These are phyloP conservation scores for Onygenales sp. DNA, from an alignment of 2,329 filamentous ascomycete species.

Conservation along the genomic window DNA sequence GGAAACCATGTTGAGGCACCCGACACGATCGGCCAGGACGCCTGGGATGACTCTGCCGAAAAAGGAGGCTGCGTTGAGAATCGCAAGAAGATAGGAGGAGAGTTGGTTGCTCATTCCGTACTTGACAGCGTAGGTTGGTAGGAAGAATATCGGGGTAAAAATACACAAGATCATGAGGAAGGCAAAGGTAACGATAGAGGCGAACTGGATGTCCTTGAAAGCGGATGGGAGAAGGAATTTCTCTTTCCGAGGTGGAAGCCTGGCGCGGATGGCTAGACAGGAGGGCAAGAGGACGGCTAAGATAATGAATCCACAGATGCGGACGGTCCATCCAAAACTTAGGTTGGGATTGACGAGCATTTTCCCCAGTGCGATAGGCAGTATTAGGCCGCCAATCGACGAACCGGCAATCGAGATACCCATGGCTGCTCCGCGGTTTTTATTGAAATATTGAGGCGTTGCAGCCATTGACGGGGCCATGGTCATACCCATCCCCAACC, in stretches of 20 bases:
- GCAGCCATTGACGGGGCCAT: slow-evolving; percentile 57
- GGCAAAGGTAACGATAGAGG: slow-evolving; percentile 27
- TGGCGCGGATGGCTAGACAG: slow-evolving; percentile 42
- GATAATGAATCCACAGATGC: slow-evolving; percentile 50
- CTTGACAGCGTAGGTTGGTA: slow-evolving; percentile 49
- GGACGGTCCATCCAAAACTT: slow-evolving; percentile 50
- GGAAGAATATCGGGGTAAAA: slow-evolving; percentile 43
- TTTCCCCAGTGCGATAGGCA: slow-evolving; percentile 39
- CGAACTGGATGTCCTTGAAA: not conserved
- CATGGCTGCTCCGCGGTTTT: slow-evolving; percentile 47
- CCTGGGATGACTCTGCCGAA: slow-evolving; percentile 51
- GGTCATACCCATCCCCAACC: slow-evolving; percentile 50
- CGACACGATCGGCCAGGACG: slow-evolving; percentile 41
- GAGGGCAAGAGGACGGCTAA: slow-evolving; percentile 48
- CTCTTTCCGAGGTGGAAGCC: slow-evolving; percentile 21
- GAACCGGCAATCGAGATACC: slow-evolving; percentile 52
- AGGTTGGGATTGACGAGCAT: slow-evolving; percentile 35
- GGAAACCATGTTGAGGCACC: slow-evolving; percentile 45
- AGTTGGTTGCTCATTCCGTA: slow-evolving; percentile 47
- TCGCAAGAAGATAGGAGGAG: slow-evolving; percentile 56
- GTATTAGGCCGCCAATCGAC: slow-evolving; percentile 44
- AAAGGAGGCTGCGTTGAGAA: slow-evolving; percentile 55
- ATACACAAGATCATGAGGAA: slow-evolving; percentile 35
- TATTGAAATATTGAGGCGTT: slow-evolving; percentile 55
- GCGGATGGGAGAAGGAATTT: slow-evolving; percentile 40